Base-by-base conservation (phyloP, 2,329 filamentous ascomycete genomes). In the Sclerotiophoma versabilis region DNA sequence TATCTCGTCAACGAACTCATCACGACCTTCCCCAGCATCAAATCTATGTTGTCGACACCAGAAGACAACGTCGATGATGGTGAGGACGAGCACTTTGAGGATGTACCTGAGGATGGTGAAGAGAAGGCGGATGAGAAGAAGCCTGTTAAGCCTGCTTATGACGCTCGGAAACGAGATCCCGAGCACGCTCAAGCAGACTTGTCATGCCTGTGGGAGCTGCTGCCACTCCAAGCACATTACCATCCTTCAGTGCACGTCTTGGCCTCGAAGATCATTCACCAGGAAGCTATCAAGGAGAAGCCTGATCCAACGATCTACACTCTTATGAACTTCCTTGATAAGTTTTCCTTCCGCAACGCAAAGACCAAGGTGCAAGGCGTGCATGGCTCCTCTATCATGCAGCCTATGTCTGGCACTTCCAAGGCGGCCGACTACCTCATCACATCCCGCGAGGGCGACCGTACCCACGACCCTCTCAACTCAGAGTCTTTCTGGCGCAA, bases 301-400 rank as follows among this genome's bases (percentile, higher is more conserved):
- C 93, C 95, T 0, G 95, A 99, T 66, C 82, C 97, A 45, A 88
- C 90, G 14, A 88, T 92, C 53, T 93, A 98, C 74, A 95, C 91
- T 1, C 84, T 99, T 42, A 95, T 95, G 69, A 90, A 96, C 74
- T 99, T 99, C 82, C 82, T 99, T 53, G 95, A 99, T 77, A 93
- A 96, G 65, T 99, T 99, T 75, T 92, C 96, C n/a, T 99, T 98
- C 82, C 89, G 91, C 64, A 96, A 95, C 66, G 87, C 93, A 58
- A 96, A 96, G 81, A 80, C 87, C 4, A 84, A 80, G 60, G 63
- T 71, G 5, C 64, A 83, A 14, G 73, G 80, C 26, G 81, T 85
- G 25, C 90, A 91, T 60, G 96, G 96, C 43, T 83, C 85, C 23
- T 97, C 92, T 22, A 96, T 99, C 75, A 99, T 99, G 95, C 95